These are phyloP conservation scores for Arachnopeziza araneosa DNA, from an alignment of 2,329 filamentous ascomycete species.

Conservation along the genomic window DNA sequence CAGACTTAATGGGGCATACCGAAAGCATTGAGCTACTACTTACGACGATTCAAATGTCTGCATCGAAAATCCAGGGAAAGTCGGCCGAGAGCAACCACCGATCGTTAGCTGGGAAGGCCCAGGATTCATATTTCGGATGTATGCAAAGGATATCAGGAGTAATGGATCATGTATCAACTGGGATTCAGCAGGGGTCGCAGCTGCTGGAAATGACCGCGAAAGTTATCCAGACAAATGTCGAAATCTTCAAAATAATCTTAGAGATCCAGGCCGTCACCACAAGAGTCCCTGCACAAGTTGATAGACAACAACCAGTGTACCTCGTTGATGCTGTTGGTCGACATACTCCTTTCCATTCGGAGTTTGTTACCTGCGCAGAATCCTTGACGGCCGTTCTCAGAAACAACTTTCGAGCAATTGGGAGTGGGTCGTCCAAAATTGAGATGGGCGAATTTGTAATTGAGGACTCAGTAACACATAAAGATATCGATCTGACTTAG, in stretches of 20 bases:
- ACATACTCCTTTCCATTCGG: slow-evolving; percentile 27
- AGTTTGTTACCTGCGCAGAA: slow-evolving; percentile 28
- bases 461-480: slow-evolving; percentile 20
- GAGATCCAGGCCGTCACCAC: slow-evolving; percentile 20
- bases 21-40: slow-evolving; percentile 27
- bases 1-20: slow-evolving; percentile 23
- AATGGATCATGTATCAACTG: slow-evolving; percentile 1
- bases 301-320: slow-evolving; percentile 30
- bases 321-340: slow-evolving; percentile 28
- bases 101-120: slow-evolving; percentile 7
- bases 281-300: slow-evolving; percentile 25
- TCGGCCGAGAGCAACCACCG: slow-evolving; percentile 5
- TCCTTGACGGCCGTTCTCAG: slow-evolving; percentile 26
- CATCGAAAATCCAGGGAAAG: slow-evolving; percentile 7
- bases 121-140: slow-evolving; percentile 17
- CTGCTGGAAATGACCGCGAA: slow-evolving; percentile 7
- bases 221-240: slow-evolving; percentile 19
- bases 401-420: slow-evolving; percentile 19
- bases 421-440: slow-evolving; percentile 18
- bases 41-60: slow-evolving; percentile 15
- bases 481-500: slow-evolving; percentile 18
- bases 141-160: slow-evolving; percentile 14
- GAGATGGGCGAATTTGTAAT: slow-evolving; percentile 27
- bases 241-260: slow-evolving; percentile 21
- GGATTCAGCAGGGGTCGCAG: slow-evolving; percentile 5